phyloP scores from a whole-genome alignment of 2,329 filamentous ascomycete species.

The Fusarium compactum region DNA sequence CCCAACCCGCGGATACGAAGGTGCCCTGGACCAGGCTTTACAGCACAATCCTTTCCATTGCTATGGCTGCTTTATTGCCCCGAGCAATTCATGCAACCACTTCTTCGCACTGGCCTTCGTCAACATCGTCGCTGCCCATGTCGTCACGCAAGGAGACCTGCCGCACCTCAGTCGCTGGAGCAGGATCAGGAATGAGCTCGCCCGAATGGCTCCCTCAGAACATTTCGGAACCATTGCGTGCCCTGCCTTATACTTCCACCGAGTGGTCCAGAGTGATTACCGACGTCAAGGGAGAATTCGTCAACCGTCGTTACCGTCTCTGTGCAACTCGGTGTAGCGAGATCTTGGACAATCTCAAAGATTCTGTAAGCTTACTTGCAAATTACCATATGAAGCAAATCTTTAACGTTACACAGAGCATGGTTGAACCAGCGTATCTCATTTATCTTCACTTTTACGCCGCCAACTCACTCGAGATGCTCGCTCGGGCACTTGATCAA shows the following conservation, averaged over 20 bases:
- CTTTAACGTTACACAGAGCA: constrained; percentile 46
- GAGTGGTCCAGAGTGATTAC: constrained; percentile 66
- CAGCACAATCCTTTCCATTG: constrained; percentile 6
- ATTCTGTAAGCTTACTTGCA: constrained; percentile 53
- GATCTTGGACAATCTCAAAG: constrained; percentile 62
- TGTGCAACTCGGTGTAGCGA: constrained; percentile 66
- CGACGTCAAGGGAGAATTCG: constrained; percentile 67
- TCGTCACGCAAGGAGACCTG: constrained; percentile 30
- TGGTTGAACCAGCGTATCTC: constrained; percentile 65
- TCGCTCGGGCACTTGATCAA: constrained; percentile 62
- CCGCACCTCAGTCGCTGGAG: constrained; percentile 4
- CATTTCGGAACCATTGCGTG: constrained; percentile 41
- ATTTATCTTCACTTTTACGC: constrained; percentile 72
- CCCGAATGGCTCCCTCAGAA: constrained; percentile 31
- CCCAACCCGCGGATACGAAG: constrained; percentile 12
- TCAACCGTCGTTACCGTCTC: constrained; percentile 63
- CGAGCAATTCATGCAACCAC: constrained; percentile 29
- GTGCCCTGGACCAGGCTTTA: not conserved
- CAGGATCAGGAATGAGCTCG: constrained; percentile 6
- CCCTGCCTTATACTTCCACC: constrained; percentile 57
- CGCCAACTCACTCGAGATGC: constrained; percentile 70
- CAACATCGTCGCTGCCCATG: constrained; percentile 30
- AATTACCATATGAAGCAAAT: not conserved
- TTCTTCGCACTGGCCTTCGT: constrained; percentile 27
- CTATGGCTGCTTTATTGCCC: constrained; percentile 40